A percentile compares a stretch with the other conserved stretches of the same genome.
Conservation (phyloP, 2,329 filamentous ascomycete genomes). For the Fusarium globosum region DNA sequence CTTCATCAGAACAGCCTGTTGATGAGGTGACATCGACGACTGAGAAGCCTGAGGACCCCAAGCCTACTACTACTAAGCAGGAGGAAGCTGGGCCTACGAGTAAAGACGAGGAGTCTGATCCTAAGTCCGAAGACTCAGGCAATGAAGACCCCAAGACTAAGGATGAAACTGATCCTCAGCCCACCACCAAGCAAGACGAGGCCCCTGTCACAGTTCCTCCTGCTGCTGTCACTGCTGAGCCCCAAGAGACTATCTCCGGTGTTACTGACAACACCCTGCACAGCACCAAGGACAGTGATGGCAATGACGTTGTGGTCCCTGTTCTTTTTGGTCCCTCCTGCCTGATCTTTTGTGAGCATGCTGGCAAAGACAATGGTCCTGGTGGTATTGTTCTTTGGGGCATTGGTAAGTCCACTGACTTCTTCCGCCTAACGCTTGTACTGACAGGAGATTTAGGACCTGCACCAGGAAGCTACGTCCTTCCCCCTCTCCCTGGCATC, state of each 20-base stretch:
- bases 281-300: background rate
- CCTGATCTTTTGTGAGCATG: slow-evolving; percentile 7
- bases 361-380: background rate
- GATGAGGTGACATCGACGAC: background rate
- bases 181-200: background rate
- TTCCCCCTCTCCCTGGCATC: slow-evolving; percentile 3
- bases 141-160: background rate
- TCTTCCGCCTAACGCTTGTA: accelerated
- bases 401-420: background rate
- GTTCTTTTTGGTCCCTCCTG: background rate
- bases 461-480: slow-evolving; percentile 1
- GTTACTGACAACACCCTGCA: slow-evolving; percentile 1
- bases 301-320: background rate
- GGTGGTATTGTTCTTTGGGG: slow-evolving; percentile 8
- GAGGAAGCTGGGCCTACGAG: background rate
- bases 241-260: background rate
- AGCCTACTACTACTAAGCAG: background rate
- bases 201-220: background rate
- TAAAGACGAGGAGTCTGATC: background rate
- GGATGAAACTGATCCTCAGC: background rate
- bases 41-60: background rate
- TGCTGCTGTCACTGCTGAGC: background rate
- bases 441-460: background rate
- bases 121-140: background rate
- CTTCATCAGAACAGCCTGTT: background rate